These are phyloP conservation scores for Sclerotinia borealis DNA, from an alignment of 2,329 filamentous ascomycete species.

Conservation along the genomic window DNA sequence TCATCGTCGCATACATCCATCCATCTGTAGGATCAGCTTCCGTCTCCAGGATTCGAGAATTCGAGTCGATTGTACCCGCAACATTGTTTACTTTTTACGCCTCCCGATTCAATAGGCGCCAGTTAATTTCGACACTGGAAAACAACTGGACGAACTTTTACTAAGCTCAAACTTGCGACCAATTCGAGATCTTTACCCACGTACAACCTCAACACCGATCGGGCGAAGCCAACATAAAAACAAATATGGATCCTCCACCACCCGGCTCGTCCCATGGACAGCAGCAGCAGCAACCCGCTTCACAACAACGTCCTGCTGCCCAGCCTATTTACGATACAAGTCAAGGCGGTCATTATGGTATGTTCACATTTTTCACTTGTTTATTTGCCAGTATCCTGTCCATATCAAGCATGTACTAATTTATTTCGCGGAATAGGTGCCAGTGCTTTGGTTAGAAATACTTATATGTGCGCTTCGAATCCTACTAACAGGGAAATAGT, in stretches of 20 bases:
- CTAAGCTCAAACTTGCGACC: neutral
- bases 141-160: neutral
- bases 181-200: neutral
- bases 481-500: conserved; percentile 44
- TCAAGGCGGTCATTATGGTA: conserved; percentile 75
- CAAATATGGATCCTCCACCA: conserved; percentile 49
- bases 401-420: conserved; percentile 23
- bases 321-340: conserved; percentile 62
- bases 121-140: neutral
- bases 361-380: conserved; percentile 27
- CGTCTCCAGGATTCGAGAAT: neutral
- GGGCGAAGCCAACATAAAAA: conserved; percentile 7
- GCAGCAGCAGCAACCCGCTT: conserved; percentile 44
- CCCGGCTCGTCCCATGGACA: conserved; percentile 49
- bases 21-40: neutral
- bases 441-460: conserved; percentile 56
- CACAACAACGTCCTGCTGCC: conserved; percentile 10
- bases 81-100: neutral
- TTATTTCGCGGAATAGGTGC: conserved; percentile 45
- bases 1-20: neutral
- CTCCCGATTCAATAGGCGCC: neutral
- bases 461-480: conserved; percentile 1
- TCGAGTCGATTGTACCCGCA: neutral
- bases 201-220: conserved; percentile 1
- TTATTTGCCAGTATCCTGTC: neutral